Evolutionary conservation across 202 grass and related monocot genomes (phyloP), one percentile per base, ranked within the genome.

Genomic region (Dendrocalamus latiflorus): DNA sequence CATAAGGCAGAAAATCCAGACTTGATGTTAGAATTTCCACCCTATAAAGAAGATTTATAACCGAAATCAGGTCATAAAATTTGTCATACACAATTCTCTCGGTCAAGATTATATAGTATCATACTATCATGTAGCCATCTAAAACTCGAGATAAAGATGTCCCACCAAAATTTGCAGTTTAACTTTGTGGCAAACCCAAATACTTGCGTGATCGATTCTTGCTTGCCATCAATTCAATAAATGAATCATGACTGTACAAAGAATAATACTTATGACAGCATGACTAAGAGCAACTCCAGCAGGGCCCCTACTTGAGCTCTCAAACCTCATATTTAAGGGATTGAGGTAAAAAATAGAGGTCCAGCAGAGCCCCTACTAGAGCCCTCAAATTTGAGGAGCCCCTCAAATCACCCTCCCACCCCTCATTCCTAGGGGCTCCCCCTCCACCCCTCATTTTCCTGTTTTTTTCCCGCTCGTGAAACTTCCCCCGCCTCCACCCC

Each of bases 151-250:
- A 58, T 22, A 43, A 57, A 70, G 9, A 80, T 4, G 36, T 38
- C 13, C 11, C 25, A 73, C 14, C 3, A 67, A 71, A 80, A 5
- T 25, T 26, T 80, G 38, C 59, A 59, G 36, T n/a, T 72, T 88
- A 66, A 88, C 65, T 78, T 55, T 47, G 17, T 24, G 39, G 18
- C 8, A 62, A 21, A 21, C 13, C 33, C 26, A 75, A 41, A 6
- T 55, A 66, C 37, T 56, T 80, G 4, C 17, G n/a, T 65, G 48
- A 72, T 88, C 4, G 9, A 70, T 54, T 82, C 20, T 49, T 78
- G 62, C 7, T 39, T 65, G 7, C 45, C 7, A 37, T 56, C 37
- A 68, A n/a, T 69, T 80, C 39, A 54, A 65, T 58, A 55, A 57
- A 66, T 57, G 37, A 41, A 57, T 57, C 26, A 68, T 75, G n/a